Evolutionary conservation across 2,329 filamentous ascomycete species (phyloP), one percentile per base, ranked within the genome.

Genomic region (Rutstroemia sp.): DNA sequence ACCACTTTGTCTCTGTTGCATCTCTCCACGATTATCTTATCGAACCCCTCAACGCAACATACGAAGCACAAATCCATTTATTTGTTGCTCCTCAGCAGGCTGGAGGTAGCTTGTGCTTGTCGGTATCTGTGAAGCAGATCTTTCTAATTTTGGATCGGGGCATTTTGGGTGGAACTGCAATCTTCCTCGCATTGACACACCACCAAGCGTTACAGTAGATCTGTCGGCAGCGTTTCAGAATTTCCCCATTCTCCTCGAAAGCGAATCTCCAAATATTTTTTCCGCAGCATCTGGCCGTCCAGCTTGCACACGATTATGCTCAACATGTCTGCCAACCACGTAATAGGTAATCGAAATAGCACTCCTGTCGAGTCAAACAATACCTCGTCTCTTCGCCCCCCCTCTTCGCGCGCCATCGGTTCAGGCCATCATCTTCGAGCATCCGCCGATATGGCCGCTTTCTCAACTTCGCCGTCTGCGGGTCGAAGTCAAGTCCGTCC

Each of bases 391-490:
- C 85, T 96, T 68, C 88, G 92, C 60, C 89, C 92, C 48, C 89
- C 91, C 49, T 81, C 85, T 44, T 87, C 92, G 63, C 83, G 92
- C 65, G 81, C 86, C 46, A 78, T 95, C 65, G 88, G 85, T 59
- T 81, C 87, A 60, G 86, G 86, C 56, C 89, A 92, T 73, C 89
- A 94, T 71, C 84, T 99, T 61, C 90, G 94, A 67, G 90, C 92
- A 48, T 99, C 94, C 52, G 92, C 94, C 67, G 94, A 99, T 71
- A 95, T 97, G 88, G 88, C 90, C 61, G 86, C 86, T 50, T 89
- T 95, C 69, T 83, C 74, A 70, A 78, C 65, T 70, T 89, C 76
- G 67, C 87, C 76, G 66, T 83, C 83, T 34, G 82, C 88, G 45
- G 48, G 52, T 17, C 52, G 52, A 27, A 87, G 82, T 68, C 89